phyloP scores from a whole-genome alignment of 805 yeast genomes.

The Wickerhamiella brachini region DNA sequence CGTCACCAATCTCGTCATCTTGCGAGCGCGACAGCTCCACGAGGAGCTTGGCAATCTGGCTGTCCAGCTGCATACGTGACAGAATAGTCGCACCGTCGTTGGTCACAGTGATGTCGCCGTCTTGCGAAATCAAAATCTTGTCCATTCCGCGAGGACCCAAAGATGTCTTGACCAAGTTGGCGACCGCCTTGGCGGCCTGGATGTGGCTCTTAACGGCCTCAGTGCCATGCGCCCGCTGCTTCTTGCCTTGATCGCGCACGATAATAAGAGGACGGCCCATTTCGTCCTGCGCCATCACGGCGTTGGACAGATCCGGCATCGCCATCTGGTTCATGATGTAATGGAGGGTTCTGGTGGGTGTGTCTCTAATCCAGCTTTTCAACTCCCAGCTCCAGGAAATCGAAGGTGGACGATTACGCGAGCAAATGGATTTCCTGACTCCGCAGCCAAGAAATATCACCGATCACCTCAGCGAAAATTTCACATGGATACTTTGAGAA shows the following conservation, averaged over 20 bases:
- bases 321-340: conserved; percentile 1
- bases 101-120: conserved; percentile 95
- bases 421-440: too few species aligned
- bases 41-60: conserved; percentile 86
- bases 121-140: conserved; percentile 86
- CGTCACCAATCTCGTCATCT: conserved; percentile 98
- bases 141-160: conserved; percentile 98
- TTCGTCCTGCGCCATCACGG: conserved; percentile 97
- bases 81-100: conserved; percentile 97
- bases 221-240: conserved; percentile 53
- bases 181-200: conserved; percentile 87
- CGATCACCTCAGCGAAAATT: too few species aligned
- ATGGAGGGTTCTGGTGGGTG: neutral
- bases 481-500: conserved; percentile 18
- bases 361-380: neutral
- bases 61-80: conserved; percentile 89
- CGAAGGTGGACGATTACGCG: too few species aligned
- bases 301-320: conserved; percentile 88
- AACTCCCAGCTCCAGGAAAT: too few species aligned
- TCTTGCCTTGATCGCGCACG: conserved; percentile 69
- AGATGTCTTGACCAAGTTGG: conserved; percentile 81
- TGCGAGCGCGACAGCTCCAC: conserved; percentile 91
- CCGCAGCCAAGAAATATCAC: too few species aligned
- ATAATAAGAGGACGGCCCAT: conserved; percentile 98
- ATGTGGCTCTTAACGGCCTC: conserved; percentile 78